Evolutionary conservation across 306 rosid species (phyloP).

Genomic region (Herpetospermum pedunculosum): DNA sequence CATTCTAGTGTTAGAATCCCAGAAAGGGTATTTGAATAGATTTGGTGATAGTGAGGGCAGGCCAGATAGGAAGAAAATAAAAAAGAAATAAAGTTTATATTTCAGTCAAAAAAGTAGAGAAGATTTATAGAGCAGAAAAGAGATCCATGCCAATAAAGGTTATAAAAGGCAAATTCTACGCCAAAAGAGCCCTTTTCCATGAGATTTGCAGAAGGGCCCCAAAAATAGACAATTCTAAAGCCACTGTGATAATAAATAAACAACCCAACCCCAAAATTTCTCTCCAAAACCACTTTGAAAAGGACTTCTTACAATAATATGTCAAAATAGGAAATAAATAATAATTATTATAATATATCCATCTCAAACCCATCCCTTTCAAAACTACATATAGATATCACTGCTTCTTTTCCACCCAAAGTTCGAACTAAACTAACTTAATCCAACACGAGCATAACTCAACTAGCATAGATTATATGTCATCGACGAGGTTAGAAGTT

Average conservation of each 20-base stretch:
- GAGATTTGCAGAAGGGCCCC: constrained; percentile 31
- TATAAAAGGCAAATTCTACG: constrained; percentile 31
- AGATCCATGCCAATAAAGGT: constrained; percentile 65
- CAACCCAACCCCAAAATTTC: not conserved
- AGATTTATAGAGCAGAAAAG: constrained; percentile 24
- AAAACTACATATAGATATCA: not conserved
- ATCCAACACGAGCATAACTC: no score
- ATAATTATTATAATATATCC: not conserved
- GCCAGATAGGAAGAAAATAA: constrained; percentile 21
- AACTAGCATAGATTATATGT: no score
- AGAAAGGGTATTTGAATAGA: constrained; percentile 9
- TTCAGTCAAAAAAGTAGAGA: constrained; percentile 40
- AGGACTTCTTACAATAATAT: constrained; percentile 55
- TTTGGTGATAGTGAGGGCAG: constrained; percentile 13
- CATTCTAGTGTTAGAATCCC: constrained; percentile 10
- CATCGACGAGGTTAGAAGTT: no score
- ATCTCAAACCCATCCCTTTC: constrained; percentile 11
- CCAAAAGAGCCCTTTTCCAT: constrained; percentile 44
- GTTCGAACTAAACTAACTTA: not conserved
- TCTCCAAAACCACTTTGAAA: constrained; percentile 21
- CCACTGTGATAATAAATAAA: not conserved
- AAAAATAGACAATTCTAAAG: constrained; percentile 37
- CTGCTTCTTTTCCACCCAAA: not conserved
- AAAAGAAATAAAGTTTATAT: not conserved
- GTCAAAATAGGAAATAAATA: constrained; percentile 13